Conservation (phyloP, 2,329 filamentous ascomycete species). For the Epichloe typhina region DNA sequence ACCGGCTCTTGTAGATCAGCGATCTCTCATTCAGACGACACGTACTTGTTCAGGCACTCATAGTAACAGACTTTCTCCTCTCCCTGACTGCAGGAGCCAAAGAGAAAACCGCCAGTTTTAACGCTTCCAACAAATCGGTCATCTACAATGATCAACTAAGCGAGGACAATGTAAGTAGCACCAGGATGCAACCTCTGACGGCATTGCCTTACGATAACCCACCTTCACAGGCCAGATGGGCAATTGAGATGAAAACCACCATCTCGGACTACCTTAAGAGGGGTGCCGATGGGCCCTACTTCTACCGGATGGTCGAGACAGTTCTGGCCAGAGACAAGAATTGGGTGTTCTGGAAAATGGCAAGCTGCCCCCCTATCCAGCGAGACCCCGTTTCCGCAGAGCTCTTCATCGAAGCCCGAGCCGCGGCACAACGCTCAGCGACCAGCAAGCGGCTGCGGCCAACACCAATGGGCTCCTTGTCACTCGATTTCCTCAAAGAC, state of each 20-base stretch:
- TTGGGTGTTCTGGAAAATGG: slow-evolving; percentile 97
- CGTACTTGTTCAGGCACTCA: slow-evolving; percentile 87
- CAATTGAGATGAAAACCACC: slow-evolving; percentile 56
- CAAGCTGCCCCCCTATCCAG: slow-evolving; percentile 85
- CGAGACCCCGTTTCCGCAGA: slow-evolving; percentile 55
- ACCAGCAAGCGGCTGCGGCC: slow-evolving; percentile 58
- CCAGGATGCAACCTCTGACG: background rate
- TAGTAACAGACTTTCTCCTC: slow-evolving; percentile 89
- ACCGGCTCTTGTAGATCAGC: slow-evolving; percentile 47
- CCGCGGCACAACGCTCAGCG: slow-evolving; percentile 50
- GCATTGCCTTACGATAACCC: background rate
- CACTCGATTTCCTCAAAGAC: slow-evolving; percentile 67
- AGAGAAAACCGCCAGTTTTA: slow-evolving; percentile 57
- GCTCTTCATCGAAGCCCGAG: slow-evolving; percentile 57
- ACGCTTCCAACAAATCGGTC: slow-evolving; percentile 68
- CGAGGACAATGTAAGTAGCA: slow-evolving; percentile 63
- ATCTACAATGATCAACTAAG: slow-evolving; percentile 65
- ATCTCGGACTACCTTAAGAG: slow-evolving; percentile 77
- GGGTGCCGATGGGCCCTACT: slow-evolving; percentile 77
- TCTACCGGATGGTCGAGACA: slow-evolving; percentile 92
- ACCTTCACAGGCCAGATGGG: slow-evolving; percentile 65
- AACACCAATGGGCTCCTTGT: slow-evolving; percentile 56
- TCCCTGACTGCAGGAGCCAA: slow-evolving; percentile 75
- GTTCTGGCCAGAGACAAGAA: slow-evolving; percentile 94
- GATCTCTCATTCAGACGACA: slow-evolving; percentile 90